phyloP scores from a whole-genome alignment of 345 rosid genomes.

The Microthlaspi erraticum region DNA sequence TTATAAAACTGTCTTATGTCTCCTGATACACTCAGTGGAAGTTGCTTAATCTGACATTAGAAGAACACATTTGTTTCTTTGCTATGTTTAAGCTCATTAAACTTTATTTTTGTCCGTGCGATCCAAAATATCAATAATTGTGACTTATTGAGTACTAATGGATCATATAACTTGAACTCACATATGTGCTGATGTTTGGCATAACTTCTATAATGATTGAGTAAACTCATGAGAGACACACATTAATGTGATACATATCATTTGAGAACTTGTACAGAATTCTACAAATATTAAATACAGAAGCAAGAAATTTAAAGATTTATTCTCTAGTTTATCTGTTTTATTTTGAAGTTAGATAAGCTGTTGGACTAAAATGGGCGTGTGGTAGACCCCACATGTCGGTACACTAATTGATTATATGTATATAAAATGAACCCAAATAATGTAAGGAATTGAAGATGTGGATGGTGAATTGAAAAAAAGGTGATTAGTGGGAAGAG shows the following conservation, averaged over 20 bases:
- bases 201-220: neutral
- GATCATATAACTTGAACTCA: neutral
- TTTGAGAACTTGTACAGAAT: neutral
- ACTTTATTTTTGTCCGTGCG: neutral
- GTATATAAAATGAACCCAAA: neutral
- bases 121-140: neutral
- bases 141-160: neutral
- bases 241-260: neutral
- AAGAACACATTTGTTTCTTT: neutral
- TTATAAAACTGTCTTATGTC: neutral
- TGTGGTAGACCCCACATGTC: constrained; percentile 45
- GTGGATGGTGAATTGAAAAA: neutral
- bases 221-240: neutral
- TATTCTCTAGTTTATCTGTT: neutral
- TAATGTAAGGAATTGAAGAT: neutral
- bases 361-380: constrained; percentile 29
- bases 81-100: neutral
- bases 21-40: neutral
- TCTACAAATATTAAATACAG: neutral
- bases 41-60: neutral
- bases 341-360: constrained; percentile 8
- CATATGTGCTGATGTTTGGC: neutral
- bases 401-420: constrained; percentile 13
- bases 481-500: constrained; percentile 4
- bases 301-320: neutral